These are phyloP conservation scores for Pharus latifolius DNA, from an alignment of 176 grass and related monocot species.

Conservation along the genomic window DNA sequence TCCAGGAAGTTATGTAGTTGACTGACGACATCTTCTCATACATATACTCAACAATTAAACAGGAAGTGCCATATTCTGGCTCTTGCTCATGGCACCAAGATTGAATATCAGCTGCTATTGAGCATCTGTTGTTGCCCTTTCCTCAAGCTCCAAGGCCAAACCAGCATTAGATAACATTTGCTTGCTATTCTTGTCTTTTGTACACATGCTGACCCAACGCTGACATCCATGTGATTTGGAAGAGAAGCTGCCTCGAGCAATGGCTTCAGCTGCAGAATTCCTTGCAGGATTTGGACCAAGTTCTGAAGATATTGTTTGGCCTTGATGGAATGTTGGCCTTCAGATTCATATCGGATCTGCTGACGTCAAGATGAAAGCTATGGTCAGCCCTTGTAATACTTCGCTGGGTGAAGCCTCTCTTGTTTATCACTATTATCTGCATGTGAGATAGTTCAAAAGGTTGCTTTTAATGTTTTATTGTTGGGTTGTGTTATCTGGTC, in stretches of 20 bases:
- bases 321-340: neutral
- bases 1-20: conserved; percentile 79
- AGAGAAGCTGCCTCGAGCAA: conserved; percentile 18
- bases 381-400: neutral
- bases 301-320: neutral
- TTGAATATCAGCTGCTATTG: neutral
- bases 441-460: neutral
- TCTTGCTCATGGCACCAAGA: neutral
- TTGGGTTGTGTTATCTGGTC: conserved; percentile 10
- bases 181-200: conserved; percentile 9
- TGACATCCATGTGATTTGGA: conserved; percentile 10
- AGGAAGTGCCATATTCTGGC: neutral
- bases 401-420: neutral
- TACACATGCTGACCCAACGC: conserved; percentile 37
- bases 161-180: conserved; percentile 7
- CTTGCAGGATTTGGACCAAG: neutral
- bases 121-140: neutral
- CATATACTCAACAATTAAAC: conserved; percentile 11
- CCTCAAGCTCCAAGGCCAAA: conserved; percentile 11
- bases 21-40: conserved; percentile 31
- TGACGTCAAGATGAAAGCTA: neutral
- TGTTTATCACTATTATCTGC: conserved; percentile 9
- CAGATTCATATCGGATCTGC: neutral
- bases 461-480: conserved; percentile 21
- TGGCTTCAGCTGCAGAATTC: neutral